Base-by-base conservation (phyloP, 164 flowering plant species). In the Vitis labrusca region DNA sequence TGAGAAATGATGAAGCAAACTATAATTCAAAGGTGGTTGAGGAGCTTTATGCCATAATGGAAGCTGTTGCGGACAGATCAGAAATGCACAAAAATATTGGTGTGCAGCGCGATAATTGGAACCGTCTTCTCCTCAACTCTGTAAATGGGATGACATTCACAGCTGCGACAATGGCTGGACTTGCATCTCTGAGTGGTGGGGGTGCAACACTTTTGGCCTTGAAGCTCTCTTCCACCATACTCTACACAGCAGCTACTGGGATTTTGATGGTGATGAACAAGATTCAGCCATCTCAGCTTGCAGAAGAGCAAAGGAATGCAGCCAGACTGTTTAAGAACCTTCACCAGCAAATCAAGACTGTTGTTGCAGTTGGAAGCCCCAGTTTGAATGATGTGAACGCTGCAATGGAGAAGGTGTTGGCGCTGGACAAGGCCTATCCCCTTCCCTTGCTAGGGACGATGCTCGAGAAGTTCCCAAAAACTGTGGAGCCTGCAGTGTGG, bases 281-380 rank as follows among this genome's bases (percentile, higher is more conserved):
- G 16, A 72, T 72, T 19, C 75, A 72, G 68, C 75, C 75, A 0
- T 72, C 75, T 27, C 75, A 72, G 58, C 69, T 72, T 6, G 74
- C 70, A 7, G 75, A 65, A 37, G 75, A 72, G 51, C 75, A 72
- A 17, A 23, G 75, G 13, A 66, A 59, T 15, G 75, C 75, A 8
- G 23, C 65, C 3, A 65, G 70, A n/a, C 30, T 72, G 50, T 72
- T 72, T 29, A 65, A 59, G 59, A 59, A 66, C 17, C 69, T 72
- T 23, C 59, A 37, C 9, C 23, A 11, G 7, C 63, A 66, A 7
- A 37, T 72, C 59, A 32, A 60, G 54, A 59, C 17, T 8, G 37
- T 12, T 4, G 9, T 59, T 7, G 13, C 19, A 12, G 9, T 23
- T 16, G 8, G 52, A 59, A 29, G 10, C 30, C 59, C 75, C 0